These are phyloP conservation scores for Cryphonectria nitschkei DNA, from an alignment of 2,329 filamentous ascomycete species.

Conservation along the genomic window DNA sequence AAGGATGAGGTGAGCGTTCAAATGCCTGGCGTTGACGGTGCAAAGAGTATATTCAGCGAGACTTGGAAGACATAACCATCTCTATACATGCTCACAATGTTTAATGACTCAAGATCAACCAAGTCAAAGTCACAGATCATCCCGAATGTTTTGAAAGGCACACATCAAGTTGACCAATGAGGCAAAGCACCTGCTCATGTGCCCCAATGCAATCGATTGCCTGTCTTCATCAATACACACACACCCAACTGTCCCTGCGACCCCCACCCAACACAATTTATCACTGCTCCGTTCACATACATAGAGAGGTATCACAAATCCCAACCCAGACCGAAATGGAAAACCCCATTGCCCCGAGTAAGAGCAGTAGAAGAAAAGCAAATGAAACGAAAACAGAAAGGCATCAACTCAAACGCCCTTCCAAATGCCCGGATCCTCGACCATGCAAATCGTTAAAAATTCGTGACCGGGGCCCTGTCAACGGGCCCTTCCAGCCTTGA, in stretches of 20 bases:
- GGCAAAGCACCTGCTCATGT: neutral
- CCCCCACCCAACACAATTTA: neutral
- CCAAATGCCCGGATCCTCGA: neutral
- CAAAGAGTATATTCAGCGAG: neutral
- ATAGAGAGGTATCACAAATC: neutral
- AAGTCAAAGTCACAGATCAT: neutral
- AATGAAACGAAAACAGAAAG: neutral
- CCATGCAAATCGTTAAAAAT: slow-evolving; percentile 3
- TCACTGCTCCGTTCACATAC: neutral
- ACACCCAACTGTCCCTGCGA: neutral
- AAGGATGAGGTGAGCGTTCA: no score
- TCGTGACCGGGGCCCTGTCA: neutral
- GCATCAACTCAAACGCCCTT: neutral
- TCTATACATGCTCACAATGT: no score
- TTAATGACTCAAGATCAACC: neutral
- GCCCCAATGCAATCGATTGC: neutral
- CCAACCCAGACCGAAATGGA: neutral
- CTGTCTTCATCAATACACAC: neutral
- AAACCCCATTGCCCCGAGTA: neutral
- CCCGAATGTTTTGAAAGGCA: no score
- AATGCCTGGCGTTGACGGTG: neutral
- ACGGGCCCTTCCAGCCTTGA: neutral
- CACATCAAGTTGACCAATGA: neutral
- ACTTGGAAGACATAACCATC: neutral
- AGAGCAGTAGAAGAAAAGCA: neutral